Evolutionary conservation across 495 filamentous ascomycete genomes (phyloP).

Genomic region (Acidiella bohemica): DNA sequence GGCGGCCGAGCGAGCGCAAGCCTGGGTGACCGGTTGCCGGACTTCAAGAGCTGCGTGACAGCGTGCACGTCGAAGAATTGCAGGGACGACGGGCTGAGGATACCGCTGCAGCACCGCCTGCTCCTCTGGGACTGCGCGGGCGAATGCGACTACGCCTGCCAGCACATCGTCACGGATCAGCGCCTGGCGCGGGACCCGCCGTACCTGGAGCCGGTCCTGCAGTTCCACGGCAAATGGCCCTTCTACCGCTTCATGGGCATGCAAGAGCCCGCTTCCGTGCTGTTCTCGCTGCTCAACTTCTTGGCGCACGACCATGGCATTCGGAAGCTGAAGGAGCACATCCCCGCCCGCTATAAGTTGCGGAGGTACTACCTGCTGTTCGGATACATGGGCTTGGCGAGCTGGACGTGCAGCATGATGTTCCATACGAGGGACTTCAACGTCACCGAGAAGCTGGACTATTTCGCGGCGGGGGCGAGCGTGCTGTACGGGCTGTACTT

Average conservation of each 20-base stretch:
- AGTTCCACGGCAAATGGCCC: conserved; percentile 99
- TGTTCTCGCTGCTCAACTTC: conserved; percentile 86
- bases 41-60: conserved; percentile 79
- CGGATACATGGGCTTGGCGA: conserved; percentile 65
- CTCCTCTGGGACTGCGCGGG: conserved; percentile 69
- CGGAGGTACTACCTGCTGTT: conserved; percentile 68
- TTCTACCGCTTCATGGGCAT: conserved; percentile 80
- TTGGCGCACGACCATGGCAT: conserved; percentile 76
- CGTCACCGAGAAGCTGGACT: conserved; percentile 84
- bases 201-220: conserved; percentile 53
- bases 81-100: neutral
- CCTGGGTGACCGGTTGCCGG: conserved; percentile 71
- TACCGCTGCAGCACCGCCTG: conserved; percentile 54
- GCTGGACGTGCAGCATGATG: conserved; percentile 77
- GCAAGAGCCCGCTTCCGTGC: conserved; percentile 85
- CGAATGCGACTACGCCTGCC: conserved; percentile 97
- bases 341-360: conserved; percentile 61
- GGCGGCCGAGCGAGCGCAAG: conserved; percentile 49
- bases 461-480: conserved; percentile 83
- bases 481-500: conserved; percentile 88
- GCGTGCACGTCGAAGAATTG: conserved; percentile 35
- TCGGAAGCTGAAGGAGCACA: conserved; percentile 47
- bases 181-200: conserved; percentile 54
- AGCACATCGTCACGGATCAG: conserved; percentile 74
- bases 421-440: conserved; percentile 84